A percentile compares a stretch with the other conserved stretches of the same genome.
These are phyloP conservation scores for Microbotryum saponariae DNA, from an alignment of 1,284 basidiomycete species.

Conservation along the genomic window DNA sequence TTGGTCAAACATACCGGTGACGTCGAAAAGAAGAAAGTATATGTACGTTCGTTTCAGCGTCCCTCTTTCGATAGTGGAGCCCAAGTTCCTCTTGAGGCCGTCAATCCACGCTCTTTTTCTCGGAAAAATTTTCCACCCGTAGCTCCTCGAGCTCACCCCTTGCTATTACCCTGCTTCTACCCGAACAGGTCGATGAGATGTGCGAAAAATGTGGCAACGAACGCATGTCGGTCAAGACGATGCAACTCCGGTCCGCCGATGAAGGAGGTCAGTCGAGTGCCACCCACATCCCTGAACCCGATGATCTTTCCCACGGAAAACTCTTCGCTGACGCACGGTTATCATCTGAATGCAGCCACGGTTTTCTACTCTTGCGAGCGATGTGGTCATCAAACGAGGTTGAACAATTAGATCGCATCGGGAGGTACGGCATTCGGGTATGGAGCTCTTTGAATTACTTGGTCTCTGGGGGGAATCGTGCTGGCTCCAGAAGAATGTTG, in stretches of 20 bases:
- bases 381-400: constrained; percentile 24
- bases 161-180: too few relatives aligned
- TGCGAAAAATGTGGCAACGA: constrained; percentile 73
- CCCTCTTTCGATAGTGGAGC: too few relatives aligned
- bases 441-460: too few relatives aligned
- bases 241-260: constrained; percentile 44
- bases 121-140: too few relatives aligned
- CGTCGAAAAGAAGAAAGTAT: constrained; percentile 59
- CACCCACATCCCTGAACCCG: neutral
- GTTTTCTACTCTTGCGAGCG: constrained; percentile 30
- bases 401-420: constrained; percentile 21
- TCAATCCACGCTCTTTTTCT: too few relatives aligned
- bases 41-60: constrained; percentile 9
- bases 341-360: constrained; percentile 15
- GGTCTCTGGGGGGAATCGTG: too few relatives aligned
- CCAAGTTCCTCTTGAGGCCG: too few relatives aligned
- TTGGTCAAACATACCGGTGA: constrained; percentile 68
- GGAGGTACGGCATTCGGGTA: too few relatives aligned
- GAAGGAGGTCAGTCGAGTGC: constrained; percentile 38
- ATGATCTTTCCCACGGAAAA: neutral
- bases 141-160: too few relatives aligned
- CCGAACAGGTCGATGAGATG: constrained; percentile 71
- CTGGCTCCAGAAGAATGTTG: too few relatives aligned
- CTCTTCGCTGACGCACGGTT: neutral
- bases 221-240: constrained; percentile 45